Percentiles rank a stretch among this genome's conserved stretches.
Evolutionary conservation across 169 alveolate species (phyloP).

Genomic region (Ichthyophthirius multifiliis): DNA sequence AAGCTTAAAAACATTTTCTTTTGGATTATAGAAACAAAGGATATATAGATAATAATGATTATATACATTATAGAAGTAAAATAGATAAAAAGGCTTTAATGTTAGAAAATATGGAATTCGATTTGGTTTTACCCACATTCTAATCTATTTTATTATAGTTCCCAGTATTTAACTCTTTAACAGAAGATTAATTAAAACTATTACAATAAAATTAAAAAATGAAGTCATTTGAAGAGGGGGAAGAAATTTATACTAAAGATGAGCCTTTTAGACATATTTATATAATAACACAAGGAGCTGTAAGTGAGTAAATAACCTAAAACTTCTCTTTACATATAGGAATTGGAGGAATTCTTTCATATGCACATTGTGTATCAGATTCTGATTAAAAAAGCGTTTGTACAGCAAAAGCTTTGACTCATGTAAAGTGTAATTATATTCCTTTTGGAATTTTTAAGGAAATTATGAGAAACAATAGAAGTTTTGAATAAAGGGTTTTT

Average conservation of each 20-base stretch:
- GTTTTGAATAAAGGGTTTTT: background rate
- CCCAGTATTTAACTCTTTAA: too few species aligned
- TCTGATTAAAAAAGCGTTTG: background rate
- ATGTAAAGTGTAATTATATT: background rate
- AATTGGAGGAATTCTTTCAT: conserved; percentile 27
- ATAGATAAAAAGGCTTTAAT: conserved; percentile 16
- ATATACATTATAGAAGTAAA: background rate
- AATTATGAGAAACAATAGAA: background rate
- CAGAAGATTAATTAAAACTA: too few species aligned
- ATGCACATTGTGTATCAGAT: conserved; percentile 13
- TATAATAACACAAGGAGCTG: conserved; percentile 27
- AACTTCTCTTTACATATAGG: background rate
- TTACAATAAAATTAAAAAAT: too few species aligned
- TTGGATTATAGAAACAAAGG: conserved; percentile 31
- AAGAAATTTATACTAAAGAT: conserved; percentile 25
- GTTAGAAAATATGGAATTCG: conserved; percentile 25
- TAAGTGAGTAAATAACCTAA: background rate
- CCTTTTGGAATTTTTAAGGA: background rate
- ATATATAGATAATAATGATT: conserved; percentile 30
- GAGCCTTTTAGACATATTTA: conserved; percentile 5
- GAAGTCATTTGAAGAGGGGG: conserved; percentile 3
- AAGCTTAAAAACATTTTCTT: conserved; percentile 20
- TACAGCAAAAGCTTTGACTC: background rate
- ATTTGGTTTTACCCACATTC: too few species aligned
- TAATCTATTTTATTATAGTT: too few species aligned